A percentile compares a stretch with the other conserved stretches of the same genome.
These are phyloP conservation scores for Acer saccharum DNA, from an alignment of 345 rosid species.

Conservation along the genomic window DNA sequence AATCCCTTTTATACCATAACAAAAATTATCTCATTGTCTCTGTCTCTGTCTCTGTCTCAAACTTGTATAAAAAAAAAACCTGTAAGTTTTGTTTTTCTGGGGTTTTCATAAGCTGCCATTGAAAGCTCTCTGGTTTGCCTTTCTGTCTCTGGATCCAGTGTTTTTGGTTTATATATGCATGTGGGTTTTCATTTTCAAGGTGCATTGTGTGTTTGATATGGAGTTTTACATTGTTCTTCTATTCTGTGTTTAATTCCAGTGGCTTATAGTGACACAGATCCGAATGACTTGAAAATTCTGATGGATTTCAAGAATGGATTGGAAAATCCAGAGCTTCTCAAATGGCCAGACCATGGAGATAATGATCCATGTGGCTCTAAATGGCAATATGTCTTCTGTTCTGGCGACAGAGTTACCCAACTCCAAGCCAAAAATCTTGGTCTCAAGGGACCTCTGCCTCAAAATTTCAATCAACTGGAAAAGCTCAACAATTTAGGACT, in stretches of 20 bases:
- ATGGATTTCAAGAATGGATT: slow-evolving; percentile 49
- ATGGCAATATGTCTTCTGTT: slow-evolving; percentile 55
- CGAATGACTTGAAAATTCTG: slow-evolving; percentile 46
- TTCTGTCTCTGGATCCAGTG: not conserved
- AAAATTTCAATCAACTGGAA: slow-evolving; percentile 41
- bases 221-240: slow-evolving; percentile 1
- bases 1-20: not conserved
- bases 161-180: not conserved
- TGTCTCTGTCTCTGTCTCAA: not conserved
- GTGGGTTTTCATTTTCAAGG: slow-evolving; percentile 24
- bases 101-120: not conserved
- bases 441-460: slow-evolving; percentile 46
- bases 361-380: slow-evolving; percentile 53
- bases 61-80: not conserved
- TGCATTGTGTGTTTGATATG: slow-evolving; percentile 15
- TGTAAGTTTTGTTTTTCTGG: not conserved
- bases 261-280: slow-evolving; percentile 37
- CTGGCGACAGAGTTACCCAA: slow-evolving; percentile 44
- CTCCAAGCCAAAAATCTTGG: slow-evolving; percentile 51
- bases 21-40: not conserved
- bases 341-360: slow-evolving; percentile 45
- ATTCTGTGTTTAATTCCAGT: slow-evolving; percentile 27
- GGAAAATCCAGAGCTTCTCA: slow-evolving; percentile 54
- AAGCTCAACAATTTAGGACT: slow-evolving; percentile 51
- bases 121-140: not conserved